Evolutionary conservation across 2,329 filamentous ascomycete genomes (phyloP).

Genomic region (Arthroderma sp.): DNA sequence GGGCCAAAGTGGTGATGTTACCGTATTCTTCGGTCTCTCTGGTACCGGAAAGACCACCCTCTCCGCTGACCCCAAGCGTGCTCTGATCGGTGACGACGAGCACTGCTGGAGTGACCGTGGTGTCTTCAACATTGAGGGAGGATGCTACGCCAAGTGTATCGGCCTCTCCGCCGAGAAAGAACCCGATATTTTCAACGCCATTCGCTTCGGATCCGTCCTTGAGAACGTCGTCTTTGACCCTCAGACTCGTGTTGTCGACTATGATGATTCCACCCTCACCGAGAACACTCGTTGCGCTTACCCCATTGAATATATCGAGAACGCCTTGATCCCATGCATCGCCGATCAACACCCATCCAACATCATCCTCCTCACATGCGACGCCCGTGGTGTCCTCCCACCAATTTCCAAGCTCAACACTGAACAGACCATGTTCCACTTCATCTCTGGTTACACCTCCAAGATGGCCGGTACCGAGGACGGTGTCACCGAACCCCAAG

Average conservation of each 20-base stretch:
- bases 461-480: constrained; percentile 99
- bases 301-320: constrained; percentile 97
- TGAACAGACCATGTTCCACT: constrained; percentile 99
- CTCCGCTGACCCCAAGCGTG: constrained; percentile 91
- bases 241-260: constrained; percentile 78
- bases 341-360: constrained; percentile 80
- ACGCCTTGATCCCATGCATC: constrained; percentile 96
- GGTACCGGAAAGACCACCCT: constrained; percentile 98
- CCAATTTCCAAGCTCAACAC: constrained; percentile 94
- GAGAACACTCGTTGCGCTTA: constrained; percentile 95
- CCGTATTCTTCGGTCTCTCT: constrained; percentile 97
- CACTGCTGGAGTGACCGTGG: constrained; percentile 97
- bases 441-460: constrained; percentile 98
- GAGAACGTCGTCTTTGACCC: constrained; percentile 99
- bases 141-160: constrained; percentile 98
- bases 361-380: constrained; percentile 96
- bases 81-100: constrained; percentile 95
- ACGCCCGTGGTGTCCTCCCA: constrained; percentile 90
- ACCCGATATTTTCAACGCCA: constrained; percentile 91
- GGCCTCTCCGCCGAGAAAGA: constrained; percentile 97
- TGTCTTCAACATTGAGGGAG: constrained; percentile 99
- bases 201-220: constrained; percentile 90
- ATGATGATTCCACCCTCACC: constrained; percentile 85
- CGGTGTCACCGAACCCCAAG: constrained; percentile 90
- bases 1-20: constrained; percentile 86